Evolutionary conservation across 31 red algal genomes (phyloP).

Genomic region (Odonthalia washingtoniensis): DNA sequence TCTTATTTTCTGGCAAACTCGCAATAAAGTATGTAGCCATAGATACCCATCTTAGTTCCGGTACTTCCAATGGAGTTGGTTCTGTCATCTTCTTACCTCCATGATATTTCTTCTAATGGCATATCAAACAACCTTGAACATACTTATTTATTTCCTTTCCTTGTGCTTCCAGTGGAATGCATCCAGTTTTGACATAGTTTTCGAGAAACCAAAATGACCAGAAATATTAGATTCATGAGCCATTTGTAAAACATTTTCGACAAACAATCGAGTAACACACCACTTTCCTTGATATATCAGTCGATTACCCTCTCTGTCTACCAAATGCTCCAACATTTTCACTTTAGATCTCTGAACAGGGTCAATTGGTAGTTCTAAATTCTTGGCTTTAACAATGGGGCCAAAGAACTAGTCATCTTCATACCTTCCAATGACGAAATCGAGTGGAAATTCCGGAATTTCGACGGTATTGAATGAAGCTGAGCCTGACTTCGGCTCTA

Average conservation of each 20-base stretch:
- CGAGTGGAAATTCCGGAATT: not conserved
- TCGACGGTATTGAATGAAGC: not conserved
- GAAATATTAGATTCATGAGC: slow-evolving; percentile 27
- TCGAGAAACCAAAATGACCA: slow-evolving; percentile 6
- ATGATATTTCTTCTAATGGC: slow-evolving; percentile 1
- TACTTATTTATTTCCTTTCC: not conserved
- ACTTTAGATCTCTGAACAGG: not conserved
- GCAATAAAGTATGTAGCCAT: slow-evolving; percentile 45
- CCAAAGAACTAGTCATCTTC: slow-evolving; percentile 27
- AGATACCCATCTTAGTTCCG: slow-evolving; percentile 38
- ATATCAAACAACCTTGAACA: slow-evolving; percentile 18
- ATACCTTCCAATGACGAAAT: slow-evolving; percentile 3
- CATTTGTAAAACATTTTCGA: not conserved
- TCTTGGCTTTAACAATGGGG: slow-evolving; percentile 2
- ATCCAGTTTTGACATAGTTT: slow-evolving; percentile 10
- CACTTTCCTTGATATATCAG: slow-evolving; percentile 4
- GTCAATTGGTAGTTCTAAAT: not conserved
- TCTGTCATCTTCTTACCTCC: slow-evolving; percentile 23
- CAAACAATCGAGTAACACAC: not conserved
- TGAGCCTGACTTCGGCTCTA: too few species aligned
- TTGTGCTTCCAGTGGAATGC: slow-evolving; percentile 19
- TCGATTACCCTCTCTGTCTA: not conserved
- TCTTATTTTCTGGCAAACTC: slow-evolving; percentile 19
- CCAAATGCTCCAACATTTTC: not conserved
- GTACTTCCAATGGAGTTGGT: slow-evolving; percentile 23